A percentile compares a stretch with the other conserved stretches of the same genome.
Conservation (phyloP, 2,329 filamentous ascomycete genomes). For the Phyllosticta citriasiana region DNA sequence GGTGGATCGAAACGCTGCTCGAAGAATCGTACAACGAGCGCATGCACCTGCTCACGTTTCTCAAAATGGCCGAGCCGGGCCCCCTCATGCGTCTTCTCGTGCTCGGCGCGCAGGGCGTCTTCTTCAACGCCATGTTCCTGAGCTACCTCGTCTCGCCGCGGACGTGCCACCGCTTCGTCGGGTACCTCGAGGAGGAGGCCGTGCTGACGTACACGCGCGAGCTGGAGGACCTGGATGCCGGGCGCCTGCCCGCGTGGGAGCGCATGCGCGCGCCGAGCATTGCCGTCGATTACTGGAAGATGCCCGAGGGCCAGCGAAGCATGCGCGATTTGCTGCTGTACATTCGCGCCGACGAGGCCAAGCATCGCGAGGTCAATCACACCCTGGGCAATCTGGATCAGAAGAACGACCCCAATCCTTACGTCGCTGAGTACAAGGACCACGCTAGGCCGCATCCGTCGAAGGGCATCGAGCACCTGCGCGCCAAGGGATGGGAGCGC, state of each 20-base stretch:
- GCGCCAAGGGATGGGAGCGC: constrained; percentile 71
- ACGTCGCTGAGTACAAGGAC: constrained; percentile 72
- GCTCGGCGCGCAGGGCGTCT: constrained; percentile 84
- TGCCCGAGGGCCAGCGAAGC: constrained; percentile 70
- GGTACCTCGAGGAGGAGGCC: constrained; percentile 94
- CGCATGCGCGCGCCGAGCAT: constrained; percentile 76
- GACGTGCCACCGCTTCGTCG: constrained; percentile 90
- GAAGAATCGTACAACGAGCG: constrained; percentile 89
- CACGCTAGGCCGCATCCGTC: constrained; percentile 55
- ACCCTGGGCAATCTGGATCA: constrained; percentile 83
- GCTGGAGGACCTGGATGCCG: constrained; percentile 75
- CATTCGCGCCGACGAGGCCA: constrained; percentile 48
- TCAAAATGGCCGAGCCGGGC: constrained; percentile 80
- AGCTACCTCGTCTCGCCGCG: constrained; percentile 78
- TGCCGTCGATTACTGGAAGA: constrained; percentile 85
- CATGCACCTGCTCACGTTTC: constrained; percentile 87
- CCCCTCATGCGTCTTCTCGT: constrained; percentile 90
- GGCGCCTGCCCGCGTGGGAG: constrained; percentile 74
- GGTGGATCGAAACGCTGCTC: constrained; percentile 86
- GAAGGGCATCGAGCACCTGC: constrained; percentile 54
- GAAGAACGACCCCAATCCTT: constrained; percentile 82
- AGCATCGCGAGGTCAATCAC: constrained; percentile 88
- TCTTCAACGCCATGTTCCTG: constrained; percentile 90
- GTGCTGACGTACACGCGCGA: constrained; percentile 90
- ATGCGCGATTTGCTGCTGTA: constrained; percentile 86